Evolutionary conservation across 2,329 filamentous ascomycete genomes (phyloP).

Genomic region (Claviceps sp.): DNA sequence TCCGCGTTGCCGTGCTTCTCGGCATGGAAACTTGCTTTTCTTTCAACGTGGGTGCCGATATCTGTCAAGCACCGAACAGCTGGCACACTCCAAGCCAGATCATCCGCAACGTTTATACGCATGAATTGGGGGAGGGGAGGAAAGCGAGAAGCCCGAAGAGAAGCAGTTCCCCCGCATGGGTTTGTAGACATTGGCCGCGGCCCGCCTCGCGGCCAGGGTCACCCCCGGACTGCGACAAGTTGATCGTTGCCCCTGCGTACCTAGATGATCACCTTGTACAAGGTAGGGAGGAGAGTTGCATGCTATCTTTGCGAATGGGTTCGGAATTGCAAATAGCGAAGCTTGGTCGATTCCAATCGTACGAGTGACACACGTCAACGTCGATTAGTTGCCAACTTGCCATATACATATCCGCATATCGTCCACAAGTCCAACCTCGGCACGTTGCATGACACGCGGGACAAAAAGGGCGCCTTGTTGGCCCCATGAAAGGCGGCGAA

Average conservation of each 20-base stretch:
- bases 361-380: not conserved
- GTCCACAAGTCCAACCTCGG: not conserved
- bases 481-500: not conserved
- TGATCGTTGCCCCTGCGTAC: not conserved
- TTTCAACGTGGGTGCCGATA: not conserved
- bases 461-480: not conserved
- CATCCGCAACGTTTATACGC: no score
- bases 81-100: no score
- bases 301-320: not conserved
- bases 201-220: no score
- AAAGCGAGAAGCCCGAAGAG: no score
- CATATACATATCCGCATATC: no score
- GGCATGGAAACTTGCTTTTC: not conserved
- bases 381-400: no score
- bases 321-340: not conserved
- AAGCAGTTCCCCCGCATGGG: no score
- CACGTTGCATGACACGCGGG: not conserved
- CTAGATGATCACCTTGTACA: not conserved
- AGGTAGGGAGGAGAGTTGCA: not conserved
- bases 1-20: not conserved
- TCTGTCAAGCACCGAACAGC: no score
- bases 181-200: no score
- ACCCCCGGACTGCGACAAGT: not conserved
- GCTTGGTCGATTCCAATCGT: not conserved
- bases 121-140: no score